Percentiles rank a stretch among this genome's conserved stretches.
phyloP scores from a whole-genome alignment of 2,329 filamentous ascomycete genomes.

The Cladosporium phlei region DNA sequence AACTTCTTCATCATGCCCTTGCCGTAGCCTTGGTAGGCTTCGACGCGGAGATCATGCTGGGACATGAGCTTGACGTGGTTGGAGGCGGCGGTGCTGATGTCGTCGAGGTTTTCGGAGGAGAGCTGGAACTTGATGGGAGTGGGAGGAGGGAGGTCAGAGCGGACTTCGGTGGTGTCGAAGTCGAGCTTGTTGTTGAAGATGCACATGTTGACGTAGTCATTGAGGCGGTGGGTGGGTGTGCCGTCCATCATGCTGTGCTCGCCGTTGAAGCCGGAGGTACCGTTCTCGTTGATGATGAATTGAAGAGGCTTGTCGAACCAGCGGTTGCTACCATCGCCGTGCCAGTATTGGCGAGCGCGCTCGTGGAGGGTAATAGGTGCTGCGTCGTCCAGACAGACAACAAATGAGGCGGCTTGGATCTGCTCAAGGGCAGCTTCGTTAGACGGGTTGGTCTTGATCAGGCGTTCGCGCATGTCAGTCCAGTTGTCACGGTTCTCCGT shows the following conservation, averaged over 20 bases:
- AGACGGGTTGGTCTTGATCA: constrained; percentile 69
- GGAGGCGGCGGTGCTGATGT: constrained; percentile 71
- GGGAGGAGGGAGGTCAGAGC: constrained; percentile 80
- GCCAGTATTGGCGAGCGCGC: constrained; percentile 95
- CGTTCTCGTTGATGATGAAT: constrained; percentile 98
- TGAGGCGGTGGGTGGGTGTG: constrained; percentile 92
- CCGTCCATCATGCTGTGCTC: constrained; percentile 99
- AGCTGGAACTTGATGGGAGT: constrained; percentile 72
- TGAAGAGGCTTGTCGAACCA: constrained; percentile 98
- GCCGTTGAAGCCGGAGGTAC: constrained; percentile 93
- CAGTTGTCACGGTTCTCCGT: constrained; percentile 91
- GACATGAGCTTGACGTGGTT: constrained; percentile 80
- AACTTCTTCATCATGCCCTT: constrained; percentile 99
- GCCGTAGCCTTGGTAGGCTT: constrained; percentile 95
- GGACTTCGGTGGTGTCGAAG: constrained; percentile 70
- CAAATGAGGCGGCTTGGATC: constrained; percentile 84
- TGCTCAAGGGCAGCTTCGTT: constrained; percentile 74
- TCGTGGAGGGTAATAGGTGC: constrained; percentile 90
- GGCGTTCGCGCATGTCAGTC: constrained; percentile 70
- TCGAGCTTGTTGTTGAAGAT: constrained; percentile 95
- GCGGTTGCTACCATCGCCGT: constrained; percentile 89
- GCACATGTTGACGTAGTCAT: constrained; percentile 86
- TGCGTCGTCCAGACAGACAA: constrained; percentile 90
- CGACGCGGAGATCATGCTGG: constrained; percentile 84
- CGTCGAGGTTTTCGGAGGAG: constrained; percentile 65